Evolutionary conservation across 805 yeast genomes (phyloP).

Genomic region (Lipomyces yamadae): DNA sequence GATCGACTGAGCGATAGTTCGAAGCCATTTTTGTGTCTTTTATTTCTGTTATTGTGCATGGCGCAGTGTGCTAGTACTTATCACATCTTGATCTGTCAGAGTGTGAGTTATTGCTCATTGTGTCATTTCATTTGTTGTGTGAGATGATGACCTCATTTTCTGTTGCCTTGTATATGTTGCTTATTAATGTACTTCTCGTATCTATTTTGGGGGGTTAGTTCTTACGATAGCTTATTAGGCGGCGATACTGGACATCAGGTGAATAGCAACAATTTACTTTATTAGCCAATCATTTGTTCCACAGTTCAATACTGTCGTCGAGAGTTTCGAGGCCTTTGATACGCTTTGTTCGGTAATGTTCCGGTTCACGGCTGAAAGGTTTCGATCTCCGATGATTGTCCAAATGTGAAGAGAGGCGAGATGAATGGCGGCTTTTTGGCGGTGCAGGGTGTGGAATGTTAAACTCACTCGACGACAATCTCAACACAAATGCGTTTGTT

Average conservation of each 20-base stretch:
- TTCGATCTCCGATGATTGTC: conserved; percentile 6
- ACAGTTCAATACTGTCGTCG: conserved; percentile 7
- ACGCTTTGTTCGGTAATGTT: background rate
- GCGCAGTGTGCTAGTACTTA: conserved; percentile 8
- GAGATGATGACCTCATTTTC: background rate
- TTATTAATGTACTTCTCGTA: conserved; percentile 1
- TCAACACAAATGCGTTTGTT: background rate
- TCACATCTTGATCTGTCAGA: background rate
- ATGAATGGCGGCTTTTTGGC: background rate
- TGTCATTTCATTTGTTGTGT: background rate
- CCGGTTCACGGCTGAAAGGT: conserved; percentile 1
- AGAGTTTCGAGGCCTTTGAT: background rate
- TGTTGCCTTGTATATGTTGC: conserved; percentile 10
- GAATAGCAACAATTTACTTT: conserved; percentile 15
- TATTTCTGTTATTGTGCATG: conserved; percentile 7
- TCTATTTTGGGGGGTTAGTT: conserved; percentile 21
- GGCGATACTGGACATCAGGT: conserved; percentile 42
- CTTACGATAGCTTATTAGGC: conserved; percentile 34
- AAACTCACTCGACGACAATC: conserved; percentile 1
- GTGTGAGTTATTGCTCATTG: background rate
- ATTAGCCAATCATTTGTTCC: conserved; percentile 5
- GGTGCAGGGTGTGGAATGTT: background rate
- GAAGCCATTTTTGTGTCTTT: background rate
- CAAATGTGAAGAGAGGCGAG: conserved; percentile 14
- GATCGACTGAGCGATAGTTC: background rate